These are phyloP conservation scores for Lupinus albus DNA, from an alignment of 306 rosid genomes.

Conservation along the genomic window DNA sequence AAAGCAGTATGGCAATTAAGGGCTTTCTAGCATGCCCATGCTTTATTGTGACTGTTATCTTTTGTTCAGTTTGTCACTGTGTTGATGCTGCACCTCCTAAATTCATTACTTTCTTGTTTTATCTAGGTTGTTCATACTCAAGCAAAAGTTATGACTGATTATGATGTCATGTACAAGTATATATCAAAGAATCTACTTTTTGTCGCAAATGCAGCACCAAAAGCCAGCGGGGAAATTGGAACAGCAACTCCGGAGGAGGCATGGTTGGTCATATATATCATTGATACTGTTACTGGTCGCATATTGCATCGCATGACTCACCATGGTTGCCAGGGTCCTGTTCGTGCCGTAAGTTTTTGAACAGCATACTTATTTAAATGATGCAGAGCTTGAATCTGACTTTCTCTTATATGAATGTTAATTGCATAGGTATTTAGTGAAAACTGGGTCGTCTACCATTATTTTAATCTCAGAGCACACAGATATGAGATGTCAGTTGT, in stretches of 20 bases:
- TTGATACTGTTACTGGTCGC: slow-evolving; percentile 88
- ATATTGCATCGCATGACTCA: slow-evolving; percentile 90
- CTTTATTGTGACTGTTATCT: slow-evolving; percentile 3
- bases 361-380: slow-evolving; percentile 36
- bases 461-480: slow-evolving; percentile 97
- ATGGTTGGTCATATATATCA: slow-evolving; percentile 77
- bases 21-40: slow-evolving; percentile 14
- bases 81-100: slow-evolving; percentile 17
- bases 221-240: slow-evolving; percentile 84
- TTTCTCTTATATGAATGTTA: slow-evolving; percentile 39
- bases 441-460: slow-evolving; percentile 99
- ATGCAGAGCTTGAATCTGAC: slow-evolving; percentile 18
- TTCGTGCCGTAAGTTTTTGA: slow-evolving; percentile 76
- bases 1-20: slow-evolving; percentile 12
- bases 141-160: slow-evolving; percentile 85
- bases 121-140: slow-evolving; percentile 94
- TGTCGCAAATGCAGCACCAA: slow-evolving; percentile 90
- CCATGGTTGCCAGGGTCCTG: slow-evolving; percentile 95
- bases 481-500: slow-evolving; percentile 94
- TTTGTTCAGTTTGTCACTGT: slow-evolving; percentile 4
- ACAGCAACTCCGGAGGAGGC: slow-evolving; percentile 91
- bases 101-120: slow-evolving; percentile 37
- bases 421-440: slow-evolving; percentile 86
- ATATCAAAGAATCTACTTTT: slow-evolving; percentile 83
- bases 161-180: slow-evolving; percentile 88